Base-by-base conservation (phyloP, 2,329 filamentous ascomycete genomes). In the Rugonectria rugulosa region DNA sequence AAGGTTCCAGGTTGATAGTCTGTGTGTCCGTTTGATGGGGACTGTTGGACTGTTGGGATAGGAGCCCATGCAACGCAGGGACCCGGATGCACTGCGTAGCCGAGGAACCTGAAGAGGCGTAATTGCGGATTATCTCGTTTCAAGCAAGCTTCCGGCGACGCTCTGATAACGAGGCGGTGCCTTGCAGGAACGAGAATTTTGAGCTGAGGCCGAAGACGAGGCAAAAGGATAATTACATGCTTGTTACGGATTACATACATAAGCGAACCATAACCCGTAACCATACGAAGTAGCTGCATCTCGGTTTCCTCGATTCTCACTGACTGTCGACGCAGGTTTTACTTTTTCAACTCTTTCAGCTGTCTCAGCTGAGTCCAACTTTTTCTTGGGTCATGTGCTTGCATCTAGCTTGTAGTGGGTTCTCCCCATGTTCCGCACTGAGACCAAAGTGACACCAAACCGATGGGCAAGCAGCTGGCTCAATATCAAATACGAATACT, bases 351-450 rank as follows among this genome's bases (percentile, higher is more conserved):
- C 34, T 24, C 26, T 5, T 20, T 8, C 23, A 9, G 27, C 23
- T 31, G 40, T 12, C 12, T 9, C n/a, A n/a, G n/a, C n/a, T n/a
- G 29, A 32, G 29, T 26, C 23, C 3, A 26, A 45, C 43, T 54
- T 61, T 51, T 41, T 63, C 58, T 62, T 53, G 34, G n/a, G 50
- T 64, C 43, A 58, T 41, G 34, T 31, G 48, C 51, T 59, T 53
- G 15, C 45, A 27, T 40, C 48, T 19, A 56, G 55, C 44, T 56
- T 44, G 45, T 31, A 40, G 58, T 41, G 40, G 43, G 32, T 49
- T 56, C 38, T 43, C 10, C 19, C 38, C 46, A 29, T 37, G 32
- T 41, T 42, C 24, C 46, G 17, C 23, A 54, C 45, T 57, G 52
- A 63, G 55, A 61, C 57, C 24, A 19, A 31, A 8, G 27, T 59